phyloP scores from a whole-genome alignment of 768 basidiomycete species.

The Boletus rubescentipes region DNA sequence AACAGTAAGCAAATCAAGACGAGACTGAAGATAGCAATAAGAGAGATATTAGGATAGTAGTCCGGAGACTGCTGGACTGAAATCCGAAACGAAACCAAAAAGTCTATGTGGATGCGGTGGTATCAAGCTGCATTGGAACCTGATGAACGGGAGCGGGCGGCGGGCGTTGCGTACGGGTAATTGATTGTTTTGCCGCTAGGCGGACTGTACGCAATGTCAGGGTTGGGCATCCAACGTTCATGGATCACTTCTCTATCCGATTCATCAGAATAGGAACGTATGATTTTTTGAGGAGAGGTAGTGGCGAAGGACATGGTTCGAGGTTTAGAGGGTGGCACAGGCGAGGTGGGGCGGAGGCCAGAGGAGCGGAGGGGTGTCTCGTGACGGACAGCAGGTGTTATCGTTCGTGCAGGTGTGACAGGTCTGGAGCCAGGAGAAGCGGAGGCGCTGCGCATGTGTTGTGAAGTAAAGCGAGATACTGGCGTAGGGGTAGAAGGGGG shows the following conservation, averaged over 20 bases:
- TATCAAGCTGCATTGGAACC: conserved; percentile 38
- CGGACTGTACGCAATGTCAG: conserved; percentile 36
- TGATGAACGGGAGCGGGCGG: conserved; percentile 29
- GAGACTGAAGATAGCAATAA: conserved; percentile 37
- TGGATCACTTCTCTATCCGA: conserved; percentile 55
- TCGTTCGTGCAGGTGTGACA: conserved; percentile 33
- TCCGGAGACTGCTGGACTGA: conserved; percentile 28
- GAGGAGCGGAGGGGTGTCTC: conserved; percentile 34
- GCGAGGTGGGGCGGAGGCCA: conserved; percentile 29
- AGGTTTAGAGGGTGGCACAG: conserved; percentile 39
- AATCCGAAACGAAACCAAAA: conserved; percentile 21
- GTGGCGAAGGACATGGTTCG: conserved; percentile 48
- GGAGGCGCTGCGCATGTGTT: conserved; percentile 59
- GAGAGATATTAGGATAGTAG: conserved; percentile 34
- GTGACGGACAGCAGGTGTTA: conserved; percentile 27
- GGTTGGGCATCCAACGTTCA: conserved; percentile 65
- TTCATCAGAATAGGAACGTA: conserved; percentile 64
- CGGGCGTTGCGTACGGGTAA: conserved; percentile 26
- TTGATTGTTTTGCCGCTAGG: conserved; percentile 33
- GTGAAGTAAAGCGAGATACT: conserved; percentile 51
- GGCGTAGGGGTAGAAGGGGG: conserved; percentile 47
- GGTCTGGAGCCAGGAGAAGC: conserved; percentile 36
- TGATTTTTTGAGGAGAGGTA: conserved; percentile 57
- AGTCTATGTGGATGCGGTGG: conserved; percentile 23
- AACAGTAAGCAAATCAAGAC: conserved; percentile 20